Evolutionary conservation across 148 eudicot species (phyloP).

Genomic region (Cornus florida): DNA sequence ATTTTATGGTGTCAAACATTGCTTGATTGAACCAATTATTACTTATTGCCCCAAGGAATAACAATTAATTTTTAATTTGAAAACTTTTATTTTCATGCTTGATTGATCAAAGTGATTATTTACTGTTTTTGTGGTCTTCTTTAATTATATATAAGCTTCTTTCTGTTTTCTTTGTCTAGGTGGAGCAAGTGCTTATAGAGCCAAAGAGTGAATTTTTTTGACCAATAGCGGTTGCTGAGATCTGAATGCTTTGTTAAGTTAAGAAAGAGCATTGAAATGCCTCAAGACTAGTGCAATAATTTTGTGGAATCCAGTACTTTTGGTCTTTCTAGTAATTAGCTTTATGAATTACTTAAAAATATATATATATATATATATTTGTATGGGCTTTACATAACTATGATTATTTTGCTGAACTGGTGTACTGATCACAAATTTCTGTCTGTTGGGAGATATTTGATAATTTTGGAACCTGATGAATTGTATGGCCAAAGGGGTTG

Average conservation of each 20-base stretch:
- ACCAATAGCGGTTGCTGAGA: neutral
- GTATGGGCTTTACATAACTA: neutral
- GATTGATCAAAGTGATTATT: no score
- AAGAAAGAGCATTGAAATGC: neutral
- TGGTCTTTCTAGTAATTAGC: neutral
- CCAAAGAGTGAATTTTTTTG: neutral
- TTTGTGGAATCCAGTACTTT: neutral
- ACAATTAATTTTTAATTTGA: no score
- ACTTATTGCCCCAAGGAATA: no score
- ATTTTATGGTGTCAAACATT: no score
- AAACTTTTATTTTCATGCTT: no score
- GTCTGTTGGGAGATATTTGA: no score
- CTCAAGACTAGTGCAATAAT: no score
- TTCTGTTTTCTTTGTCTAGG: neutral
- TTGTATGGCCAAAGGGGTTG: no score
- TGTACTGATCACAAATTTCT: neutral
- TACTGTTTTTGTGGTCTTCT: neutral
- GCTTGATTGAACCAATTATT: no score
- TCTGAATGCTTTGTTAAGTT: neutral
- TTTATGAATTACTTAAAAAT: neutral
- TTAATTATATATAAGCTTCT: neutral
- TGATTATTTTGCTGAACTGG: neutral
- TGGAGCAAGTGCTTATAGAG: neutral
- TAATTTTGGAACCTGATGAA: neutral
- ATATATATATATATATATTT: no score